phyloP scores from a whole-genome alignment of 202 grass and related monocot genomes.

The Hordeum pubiflorum region DNA sequence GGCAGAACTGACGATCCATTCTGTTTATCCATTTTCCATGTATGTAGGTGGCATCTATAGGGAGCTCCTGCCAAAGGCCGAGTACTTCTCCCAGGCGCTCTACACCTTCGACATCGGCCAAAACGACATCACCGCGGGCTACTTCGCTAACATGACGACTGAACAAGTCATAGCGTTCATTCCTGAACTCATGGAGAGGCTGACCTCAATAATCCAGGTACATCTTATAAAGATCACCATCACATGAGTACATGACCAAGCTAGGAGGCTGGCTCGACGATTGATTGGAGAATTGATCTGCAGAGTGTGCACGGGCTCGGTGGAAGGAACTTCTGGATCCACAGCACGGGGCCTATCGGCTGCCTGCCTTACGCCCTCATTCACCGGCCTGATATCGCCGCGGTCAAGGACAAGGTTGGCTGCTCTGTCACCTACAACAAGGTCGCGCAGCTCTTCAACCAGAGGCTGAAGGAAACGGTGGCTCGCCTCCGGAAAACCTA shows the following conservation, averaged over 20 bases:
- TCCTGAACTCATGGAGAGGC: conserved; percentile 67
- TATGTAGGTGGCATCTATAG: conserved; percentile 54
- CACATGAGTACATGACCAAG: neutral
- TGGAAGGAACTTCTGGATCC: conserved; percentile 80
- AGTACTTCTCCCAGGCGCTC: conserved; percentile 74
- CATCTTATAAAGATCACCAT: neutral
- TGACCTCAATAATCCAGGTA: conserved; percentile 56
- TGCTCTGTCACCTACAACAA: conserved; percentile 62
- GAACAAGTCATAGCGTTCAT: conserved; percentile 49
- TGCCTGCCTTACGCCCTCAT: conserved; percentile 70
- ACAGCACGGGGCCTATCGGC: conserved; percentile 75
- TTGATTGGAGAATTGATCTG: neutral
- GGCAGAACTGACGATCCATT: neutral
- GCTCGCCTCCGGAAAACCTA: conserved; percentile 43
- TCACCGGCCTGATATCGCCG: conserved; percentile 22
- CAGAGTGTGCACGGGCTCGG: conserved; percentile 43
- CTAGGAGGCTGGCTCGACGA: neutral
- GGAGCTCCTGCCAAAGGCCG: conserved; percentile 53
- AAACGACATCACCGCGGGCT: conserved; percentile 68
- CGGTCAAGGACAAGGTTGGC: conserved; percentile 31
- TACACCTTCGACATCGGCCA: conserved; percentile 94
- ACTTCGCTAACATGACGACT: conserved; percentile 49
- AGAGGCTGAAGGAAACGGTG: conserved; percentile 58
- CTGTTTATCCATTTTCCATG: neutral
- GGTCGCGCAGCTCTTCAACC: conserved; percentile 62